phyloP scores from a whole-genome alignment of 1,284 basidiomycete genomes.

The Pseudozyma sp. region DNA sequence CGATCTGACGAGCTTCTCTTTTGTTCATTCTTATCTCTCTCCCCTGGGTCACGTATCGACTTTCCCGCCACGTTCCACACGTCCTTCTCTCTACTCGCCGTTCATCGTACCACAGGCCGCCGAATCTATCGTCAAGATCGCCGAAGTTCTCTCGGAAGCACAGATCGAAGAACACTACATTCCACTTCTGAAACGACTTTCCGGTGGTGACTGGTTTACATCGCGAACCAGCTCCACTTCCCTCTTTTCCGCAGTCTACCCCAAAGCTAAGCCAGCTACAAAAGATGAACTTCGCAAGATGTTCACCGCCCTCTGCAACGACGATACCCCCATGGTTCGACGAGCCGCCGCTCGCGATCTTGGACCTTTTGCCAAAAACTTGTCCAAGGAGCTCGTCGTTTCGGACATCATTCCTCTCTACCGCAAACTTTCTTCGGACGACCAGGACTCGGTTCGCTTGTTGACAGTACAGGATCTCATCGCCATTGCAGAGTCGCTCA shows the following conservation, averaged over 20 bases:
- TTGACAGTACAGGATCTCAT: constrained; percentile 97
- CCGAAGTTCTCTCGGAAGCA: constrained; percentile 79
- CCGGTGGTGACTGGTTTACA: constrained; percentile 99
- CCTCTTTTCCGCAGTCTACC: constrained; percentile 92
- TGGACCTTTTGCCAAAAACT: constrained; percentile 72
- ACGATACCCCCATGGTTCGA: constrained; percentile 99
- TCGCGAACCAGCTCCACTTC: constrained; percentile 95
- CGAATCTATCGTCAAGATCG: constrained; percentile 94
- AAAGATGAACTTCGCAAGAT: constrained; percentile 92
- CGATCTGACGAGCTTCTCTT: background rate
- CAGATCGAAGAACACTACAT: constrained; percentile 93
- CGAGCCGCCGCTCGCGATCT: constrained; percentile 96
- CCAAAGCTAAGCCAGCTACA: constrained; percentile 71
- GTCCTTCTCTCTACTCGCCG: background rate
- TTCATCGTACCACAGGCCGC: constrained; percentile 74
- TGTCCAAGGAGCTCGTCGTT: constrained; percentile 71
- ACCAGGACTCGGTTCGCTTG: constrained; percentile 97
- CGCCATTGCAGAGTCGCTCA: constrained; percentile 85
- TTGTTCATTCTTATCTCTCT: background rate
- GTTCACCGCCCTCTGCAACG: constrained; percentile 84
- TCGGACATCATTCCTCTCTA: constrained; percentile 92
- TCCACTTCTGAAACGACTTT: constrained; percentile 88
- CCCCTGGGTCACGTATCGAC: too few relatives aligned
- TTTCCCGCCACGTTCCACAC: too few relatives aligned
- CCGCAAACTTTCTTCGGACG: constrained; percentile 91